Evolutionary conservation across 148 eudicot species (phyloP).

Genomic region (Amaranthus cruentus): DNA sequence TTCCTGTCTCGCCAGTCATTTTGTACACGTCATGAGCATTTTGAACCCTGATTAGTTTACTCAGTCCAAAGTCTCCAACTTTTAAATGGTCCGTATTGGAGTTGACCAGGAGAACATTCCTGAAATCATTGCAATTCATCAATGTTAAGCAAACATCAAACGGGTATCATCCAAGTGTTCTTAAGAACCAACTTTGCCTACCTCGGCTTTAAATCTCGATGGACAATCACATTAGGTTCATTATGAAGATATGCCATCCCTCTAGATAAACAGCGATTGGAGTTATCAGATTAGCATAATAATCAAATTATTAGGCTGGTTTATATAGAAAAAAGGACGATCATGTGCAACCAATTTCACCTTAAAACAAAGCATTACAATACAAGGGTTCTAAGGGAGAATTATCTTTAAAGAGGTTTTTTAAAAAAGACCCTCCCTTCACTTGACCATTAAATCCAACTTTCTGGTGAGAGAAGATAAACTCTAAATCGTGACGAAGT

Average conservation of each 20-base stretch:
- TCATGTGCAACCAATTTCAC: no score
- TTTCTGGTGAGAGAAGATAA: no score
- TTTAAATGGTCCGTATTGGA: constrained; percentile 89
- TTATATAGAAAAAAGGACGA: background rate
- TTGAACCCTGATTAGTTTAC: constrained; percentile 87
- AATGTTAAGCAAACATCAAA: background rate
- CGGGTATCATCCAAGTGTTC: constrained; percentile 3
- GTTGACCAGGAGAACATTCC: constrained; percentile 96
- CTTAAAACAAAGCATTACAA: no score
- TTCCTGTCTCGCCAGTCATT: constrained; percentile 99
- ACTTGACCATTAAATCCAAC: no score
- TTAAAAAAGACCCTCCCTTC: no score
- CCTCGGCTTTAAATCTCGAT: constrained; percentile 96
- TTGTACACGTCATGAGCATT: constrained; percentile 94
- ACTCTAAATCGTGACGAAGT: no score
- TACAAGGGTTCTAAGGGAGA: no score
- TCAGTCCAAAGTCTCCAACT: constrained; percentile 98
- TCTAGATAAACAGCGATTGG: constrained; percentile 36
- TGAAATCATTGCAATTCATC: constrained; percentile 29
- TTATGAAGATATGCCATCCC: constrained; percentile 98
- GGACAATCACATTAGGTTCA: constrained; percentile 92
- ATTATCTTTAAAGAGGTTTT: no score
- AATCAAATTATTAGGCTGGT: constrained; percentile 13
- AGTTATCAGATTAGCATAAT: constrained; percentile 19
- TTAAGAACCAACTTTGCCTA: constrained; percentile 20